Evolutionary conservation across 176 grass and related monocot genomes (phyloP), one percentile per base, ranked within the genome.

Genomic region (Tillandsia fasciculata): DNA sequence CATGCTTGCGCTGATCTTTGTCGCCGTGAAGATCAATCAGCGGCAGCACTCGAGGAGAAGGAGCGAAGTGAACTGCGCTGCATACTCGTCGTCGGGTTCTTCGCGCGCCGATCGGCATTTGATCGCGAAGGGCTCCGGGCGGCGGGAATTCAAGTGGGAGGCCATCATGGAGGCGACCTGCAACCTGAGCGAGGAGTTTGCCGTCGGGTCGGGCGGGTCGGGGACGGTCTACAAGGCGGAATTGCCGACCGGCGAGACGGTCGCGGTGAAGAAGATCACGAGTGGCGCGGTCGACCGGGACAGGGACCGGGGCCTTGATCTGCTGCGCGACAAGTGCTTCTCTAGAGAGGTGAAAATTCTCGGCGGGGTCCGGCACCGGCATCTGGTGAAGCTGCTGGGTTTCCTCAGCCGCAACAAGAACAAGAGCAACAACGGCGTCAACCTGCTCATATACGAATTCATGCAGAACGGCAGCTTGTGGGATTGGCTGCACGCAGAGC

Each of bases 401-500:
- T 99, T 90, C 78, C 47, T 90, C 5, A 81, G 78, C 76, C 5
- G 33, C 33, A 42, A 42, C 33, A 42, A 42, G 33, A 42, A 42
- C 29, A 33, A 33, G 29, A 64, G 66, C 66, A 80, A 64, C 27
- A 76, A 48, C 22, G 57, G 81, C 2, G 72, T 82, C 26, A 78
- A 81, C 69, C 80, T 99, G 77, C 81, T 99, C 65, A 79, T 99
- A 8, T 99, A 99, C 69, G 89, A 99, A 66, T 93, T 68, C 86
- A 99, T 99, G 94, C 84, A 90, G 94, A 99, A 99, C 12, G 89
- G 89, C 22, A 99, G 94, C 81, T 66, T 99, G 27, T 90, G 83
- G 66, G 86, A 97, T 67, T 97, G 89, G 86, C 83, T 97, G 42
- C 94, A 97, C 71, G 80, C 71, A 59, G 71, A 66, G 27, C 14